Evolutionary conservation across 2,329 filamentous ascomycete genomes (phyloP), one percentile per base, ranked within the genome.

Genomic region (Stagonosporopsis vannaccii): DNA sequence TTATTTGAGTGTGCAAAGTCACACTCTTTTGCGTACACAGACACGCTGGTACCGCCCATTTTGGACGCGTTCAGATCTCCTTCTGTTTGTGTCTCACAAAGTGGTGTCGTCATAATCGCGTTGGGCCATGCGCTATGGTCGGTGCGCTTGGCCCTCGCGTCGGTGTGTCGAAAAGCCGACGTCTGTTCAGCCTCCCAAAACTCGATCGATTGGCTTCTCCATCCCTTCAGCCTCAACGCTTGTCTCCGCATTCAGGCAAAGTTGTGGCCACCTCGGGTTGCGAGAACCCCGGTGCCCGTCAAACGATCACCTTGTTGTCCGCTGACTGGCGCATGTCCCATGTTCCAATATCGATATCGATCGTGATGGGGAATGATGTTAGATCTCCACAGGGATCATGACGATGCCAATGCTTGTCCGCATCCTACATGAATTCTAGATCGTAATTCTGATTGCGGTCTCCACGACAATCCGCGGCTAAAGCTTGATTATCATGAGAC

Each of bases 51-150:
- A 40, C 39, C 20, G 17, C 51, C 30, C 63, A 62, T 61, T 50
- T 56, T 56, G 55, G 44, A 56, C 58, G 51, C 55, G 43, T 61
- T 42, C 30, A 26, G 35, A 26, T 19, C 30, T 20, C 28, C n/a
- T 26, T 32, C 20, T 43, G 39, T 37, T 51, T 35, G 36, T 20
- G 22, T 39, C 46, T 36, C 22, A 39, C 43, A 43, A 56, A 68
- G 50, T 68, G 60, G 55, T 68, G 63, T 66, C 62, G 65, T 68
- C 54, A 57, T 57, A 48, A 23, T 30, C 30, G 23, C 48, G 48
- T 48, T 52, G 26, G 22, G 20, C 23, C 60, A 66, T 60, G 32
- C 33, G 33, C 30, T 33, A 47, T 51, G 40, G 40, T 49, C 43
- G 48, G 44, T 37, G 37, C 57, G 40, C 39, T 47, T 61, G 47